These are phyloP conservation scores for Daldinia concentrica DNA, from an alignment of 495 filamentous ascomycete genomes.

Conservation along the genomic window DNA sequence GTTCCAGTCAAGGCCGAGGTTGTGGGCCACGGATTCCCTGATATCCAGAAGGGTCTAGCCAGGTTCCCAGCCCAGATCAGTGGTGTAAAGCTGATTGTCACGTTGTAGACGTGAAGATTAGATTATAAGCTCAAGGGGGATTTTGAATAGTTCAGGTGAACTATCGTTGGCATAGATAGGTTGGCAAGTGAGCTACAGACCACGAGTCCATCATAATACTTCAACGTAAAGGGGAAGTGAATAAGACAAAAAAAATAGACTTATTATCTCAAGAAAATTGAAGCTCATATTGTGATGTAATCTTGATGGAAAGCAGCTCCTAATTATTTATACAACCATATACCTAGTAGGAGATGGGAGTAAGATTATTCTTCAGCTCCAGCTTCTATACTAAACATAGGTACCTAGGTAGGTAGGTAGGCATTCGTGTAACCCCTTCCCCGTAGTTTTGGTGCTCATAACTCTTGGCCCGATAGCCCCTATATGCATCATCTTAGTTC, in stretches of 20 bases:
- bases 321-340: not conserved
- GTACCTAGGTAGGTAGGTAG: no score
- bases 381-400: no score
- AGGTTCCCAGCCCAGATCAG: constrained; percentile 46
- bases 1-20: constrained; percentile 41
- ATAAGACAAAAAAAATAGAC: not conserved
- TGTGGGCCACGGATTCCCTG: constrained; percentile 49
- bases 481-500: no score
- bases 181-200: no score
- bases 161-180: not conserved
- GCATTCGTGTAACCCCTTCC: no score
- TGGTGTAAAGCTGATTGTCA: constrained; percentile 51
- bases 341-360: not conserved
- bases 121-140: not conserved
- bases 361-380: not conserved
- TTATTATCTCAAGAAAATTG: not conserved
- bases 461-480: no score
- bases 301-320: not conserved
- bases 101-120: constrained; percentile 20
- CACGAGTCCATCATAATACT: not conserved
- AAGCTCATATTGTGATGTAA: not conserved
- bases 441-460: no score
- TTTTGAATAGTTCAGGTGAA: not conserved
- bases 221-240: no score
- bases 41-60: constrained; percentile 44